Percentiles rank a stretch among this genome's conserved stretches.
These are phyloP conservation scores for Clitoria ternatea DNA, from an alignment of 306 rosid genomes.

Conservation along the genomic window DNA sequence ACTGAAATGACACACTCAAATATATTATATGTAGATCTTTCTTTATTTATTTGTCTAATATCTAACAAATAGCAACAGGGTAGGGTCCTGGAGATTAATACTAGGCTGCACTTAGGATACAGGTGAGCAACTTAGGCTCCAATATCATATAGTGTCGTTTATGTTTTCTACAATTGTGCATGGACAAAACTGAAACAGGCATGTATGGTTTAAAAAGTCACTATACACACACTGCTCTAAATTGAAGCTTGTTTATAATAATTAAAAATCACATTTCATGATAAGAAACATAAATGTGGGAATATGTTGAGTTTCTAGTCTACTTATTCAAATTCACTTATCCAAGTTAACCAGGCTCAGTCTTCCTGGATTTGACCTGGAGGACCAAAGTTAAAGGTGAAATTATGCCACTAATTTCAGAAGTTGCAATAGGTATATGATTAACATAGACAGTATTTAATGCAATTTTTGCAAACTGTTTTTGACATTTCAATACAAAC, in stretches of 20 bases:
- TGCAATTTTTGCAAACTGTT: background rate
- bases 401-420: background rate
- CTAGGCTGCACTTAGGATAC: background rate
- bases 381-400: conserved; percentile 1
- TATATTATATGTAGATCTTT: conserved; percentile 4
- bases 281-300: background rate
- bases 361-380: background rate
- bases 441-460: background rate
- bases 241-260: background rate
- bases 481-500: background rate
- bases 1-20: conserved; percentile 42
- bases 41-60: background rate
- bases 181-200: background rate
- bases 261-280: background rate
- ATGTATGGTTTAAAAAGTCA: background rate
- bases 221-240: background rate
- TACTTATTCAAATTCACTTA: background rate
- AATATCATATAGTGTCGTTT: background rate
- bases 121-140: background rate
- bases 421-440: background rate
- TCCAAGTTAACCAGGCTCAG: background rate
- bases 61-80: background rate
- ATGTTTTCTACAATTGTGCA: background rate
- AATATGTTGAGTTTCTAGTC: background rate
- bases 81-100: background rate